Evolutionary conservation across 371 early-diverging fungal species (phyloP).

Genomic region (Dinochytrium kinnereticum): DNA sequence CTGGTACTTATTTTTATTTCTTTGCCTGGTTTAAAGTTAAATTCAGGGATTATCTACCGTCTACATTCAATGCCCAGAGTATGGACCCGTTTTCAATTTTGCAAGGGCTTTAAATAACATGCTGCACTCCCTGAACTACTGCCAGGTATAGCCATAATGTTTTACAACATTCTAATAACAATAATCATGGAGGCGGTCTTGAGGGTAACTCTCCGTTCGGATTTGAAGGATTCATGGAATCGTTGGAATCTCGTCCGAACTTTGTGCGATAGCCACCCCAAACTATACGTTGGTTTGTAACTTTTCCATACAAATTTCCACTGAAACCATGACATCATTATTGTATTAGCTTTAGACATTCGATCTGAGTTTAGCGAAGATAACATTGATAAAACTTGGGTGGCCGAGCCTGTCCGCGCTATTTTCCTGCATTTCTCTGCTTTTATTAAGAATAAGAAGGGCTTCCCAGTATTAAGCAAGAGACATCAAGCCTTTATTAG

Average conservation of each 20-base stretch:
- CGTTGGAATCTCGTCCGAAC: slow-evolving; percentile 71
- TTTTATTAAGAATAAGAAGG: slow-evolving; percentile 79
- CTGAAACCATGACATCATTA: slow-evolving; percentile 31
- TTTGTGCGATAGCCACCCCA: slow-evolving; percentile 61
- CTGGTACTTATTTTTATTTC: slow-evolving; percentile 38
- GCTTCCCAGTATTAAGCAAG: slow-evolving; percentile 86
- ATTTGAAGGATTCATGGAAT: slow-evolving; percentile 46
- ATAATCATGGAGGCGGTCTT: background rate
- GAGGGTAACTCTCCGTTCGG: slow-evolving; percentile 39
- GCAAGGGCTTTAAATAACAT: slow-evolving; percentile 61
- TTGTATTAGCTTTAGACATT: slow-evolving; percentile 24
- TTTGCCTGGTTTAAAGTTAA: background rate
- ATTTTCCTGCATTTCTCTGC: slow-evolving; percentile 73
- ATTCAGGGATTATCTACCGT: slow-evolving; percentile 58
- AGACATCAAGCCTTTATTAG: slow-evolving; percentile 73
- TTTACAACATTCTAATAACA: no score
- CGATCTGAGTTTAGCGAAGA: slow-evolving; percentile 44
- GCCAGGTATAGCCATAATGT: no score
- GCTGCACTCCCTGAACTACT: slow-evolving; percentile 37
- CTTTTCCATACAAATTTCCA: background rate
- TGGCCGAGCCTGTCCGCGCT: slow-evolving; percentile 83
- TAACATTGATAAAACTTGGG: slow-evolving; percentile 70
- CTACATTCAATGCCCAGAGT: slow-evolving; percentile 54
- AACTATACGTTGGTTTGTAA: slow-evolving; percentile 59
- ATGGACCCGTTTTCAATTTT: slow-evolving; percentile 55